Conservation (phyloP, 768 basidiomycete genomes). For the Serpula lacrymans region DNA sequence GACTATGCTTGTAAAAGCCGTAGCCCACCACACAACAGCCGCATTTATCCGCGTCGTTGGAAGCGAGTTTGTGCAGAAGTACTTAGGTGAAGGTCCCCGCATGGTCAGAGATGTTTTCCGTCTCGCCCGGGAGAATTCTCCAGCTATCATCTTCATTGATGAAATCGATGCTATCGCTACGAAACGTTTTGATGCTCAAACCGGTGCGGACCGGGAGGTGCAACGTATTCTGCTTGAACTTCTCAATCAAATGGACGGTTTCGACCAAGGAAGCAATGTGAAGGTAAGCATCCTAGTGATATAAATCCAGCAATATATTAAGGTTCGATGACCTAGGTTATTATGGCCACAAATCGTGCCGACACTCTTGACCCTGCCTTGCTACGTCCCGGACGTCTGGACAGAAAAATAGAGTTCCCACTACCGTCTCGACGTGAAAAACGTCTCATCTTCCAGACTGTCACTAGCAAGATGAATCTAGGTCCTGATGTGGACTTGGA, state of each 20-base stretch:
- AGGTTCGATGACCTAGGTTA: slow-evolving; percentile 64
- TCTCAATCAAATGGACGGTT: slow-evolving; percentile 99
- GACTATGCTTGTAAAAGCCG: slow-evolving; percentile 99
- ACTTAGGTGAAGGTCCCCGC: slow-evolving; percentile 97
- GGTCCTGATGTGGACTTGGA: slow-evolving; percentile 97
- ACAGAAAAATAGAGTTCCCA: slow-evolving; percentile 99
- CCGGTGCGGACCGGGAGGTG: slow-evolving; percentile 97
- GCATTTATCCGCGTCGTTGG: slow-evolving; percentile 98
- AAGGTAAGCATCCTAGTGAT: slow-evolving; percentile 54
- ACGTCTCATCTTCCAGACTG: slow-evolving; percentile 96
- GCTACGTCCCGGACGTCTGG: slow-evolving; percentile 94
- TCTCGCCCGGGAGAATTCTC: slow-evolving; percentile 93
- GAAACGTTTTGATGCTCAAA: slow-evolving; percentile 99
- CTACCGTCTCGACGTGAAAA: slow-evolving; percentile 91
- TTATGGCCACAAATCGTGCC: slow-evolving; percentile 99
- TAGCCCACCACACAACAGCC: slow-evolving; percentile 95
- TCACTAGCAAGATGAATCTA: slow-evolving; percentile 96
- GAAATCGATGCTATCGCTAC: slow-evolving; percentile 99
- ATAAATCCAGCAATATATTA: neutral
- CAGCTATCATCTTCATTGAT: slow-evolving; percentile 99
- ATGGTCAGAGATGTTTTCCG: slow-evolving; percentile 99
- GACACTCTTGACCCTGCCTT: slow-evolving; percentile 98
- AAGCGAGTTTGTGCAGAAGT: slow-evolving; percentile 99
- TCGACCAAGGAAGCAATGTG: slow-evolving; percentile 97
- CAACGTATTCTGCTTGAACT: slow-evolving; percentile 97